Evolutionary conservation across 2,329 filamentous ascomycete genomes (phyloP).

Genomic region (Thelonectria rubi): DNA sequence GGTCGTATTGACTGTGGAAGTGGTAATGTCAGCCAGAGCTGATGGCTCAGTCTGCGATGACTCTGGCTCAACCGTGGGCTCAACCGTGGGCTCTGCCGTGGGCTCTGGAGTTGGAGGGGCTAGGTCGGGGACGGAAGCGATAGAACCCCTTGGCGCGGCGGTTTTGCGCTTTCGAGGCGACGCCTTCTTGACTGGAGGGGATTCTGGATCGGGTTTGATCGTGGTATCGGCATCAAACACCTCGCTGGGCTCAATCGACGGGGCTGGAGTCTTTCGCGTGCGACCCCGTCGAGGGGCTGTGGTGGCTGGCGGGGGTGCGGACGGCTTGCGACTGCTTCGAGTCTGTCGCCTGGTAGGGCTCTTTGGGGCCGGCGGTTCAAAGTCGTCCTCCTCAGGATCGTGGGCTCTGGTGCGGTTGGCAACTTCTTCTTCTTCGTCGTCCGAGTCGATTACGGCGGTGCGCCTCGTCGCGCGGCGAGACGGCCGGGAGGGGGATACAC

Average conservation of each 20-base stretch:
- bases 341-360: slow-evolving; percentile 62
- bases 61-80: slow-evolving; percentile 66
- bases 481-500: slow-evolving; percentile 48
- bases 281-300: slow-evolving; percentile 56
- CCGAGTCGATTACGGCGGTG: slow-evolving; percentile 77
- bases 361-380: slow-evolving; percentile 74
- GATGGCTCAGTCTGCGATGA: slow-evolving; percentile 59
- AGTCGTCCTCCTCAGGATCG: slow-evolving; percentile 78
- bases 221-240: slow-evolving; percentile 47
- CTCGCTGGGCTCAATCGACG: slow-evolving; percentile 49
- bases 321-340: slow-evolving; percentile 51
- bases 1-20: slow-evolving; percentile 65
- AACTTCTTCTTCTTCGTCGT: slow-evolving; percentile 75
- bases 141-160: slow-evolving; percentile 52
- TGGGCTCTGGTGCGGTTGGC: slow-evolving; percentile 63
- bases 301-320: slow-evolving; percentile 57
- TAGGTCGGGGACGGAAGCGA: slow-evolving; percentile 52
- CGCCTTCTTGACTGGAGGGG: slow-evolving; percentile 49
- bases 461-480: slow-evolving; percentile 65
- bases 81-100: slow-evolving; percentile 50
- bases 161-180: slow-evolving; percentile 76
- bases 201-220: slow-evolving; percentile 45
- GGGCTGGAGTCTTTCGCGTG: slow-evolving; percentile 52
- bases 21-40: slow-evolving; percentile 79
- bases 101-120: slow-evolving; percentile 58